A percentile compares a stretch with the other conserved stretches of the same genome.
Conservation (phyloP, 1,284 basidiomycete genomes). For the Cutaneotrichosporon dermatis region DNA sequence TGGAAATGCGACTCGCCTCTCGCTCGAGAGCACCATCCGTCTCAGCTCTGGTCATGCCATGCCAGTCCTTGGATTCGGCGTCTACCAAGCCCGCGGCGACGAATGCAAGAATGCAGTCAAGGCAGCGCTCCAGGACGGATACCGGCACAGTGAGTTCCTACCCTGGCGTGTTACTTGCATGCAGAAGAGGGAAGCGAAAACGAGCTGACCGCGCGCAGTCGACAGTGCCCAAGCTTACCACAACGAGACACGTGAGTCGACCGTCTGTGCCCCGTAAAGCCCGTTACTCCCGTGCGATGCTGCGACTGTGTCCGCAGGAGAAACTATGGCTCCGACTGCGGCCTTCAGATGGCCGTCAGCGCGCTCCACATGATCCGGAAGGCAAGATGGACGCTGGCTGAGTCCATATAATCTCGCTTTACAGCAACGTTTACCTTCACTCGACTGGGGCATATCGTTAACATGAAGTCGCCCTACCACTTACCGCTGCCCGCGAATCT, state of each 20-base stretch:
- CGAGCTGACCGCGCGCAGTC: conserved; percentile 22
- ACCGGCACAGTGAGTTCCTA: conserved; percentile 54
- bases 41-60: conserved; percentile 51
- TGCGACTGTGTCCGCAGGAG: background rate
- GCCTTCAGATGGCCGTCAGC: background rate
- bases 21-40: conserved; percentile 34
- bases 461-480: no score
- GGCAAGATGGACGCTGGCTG: background rate
- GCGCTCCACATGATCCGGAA: background rate
- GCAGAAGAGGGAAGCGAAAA: background rate
- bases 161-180: background rate
- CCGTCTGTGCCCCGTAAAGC: background rate
- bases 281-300: no score
- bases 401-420: background rate
- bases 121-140: conserved; percentile 68
- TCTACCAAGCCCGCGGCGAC: conserved; percentile 64
- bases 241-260: conserved; percentile 71
- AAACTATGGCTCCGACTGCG: background rate
- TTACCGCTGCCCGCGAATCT: no score
- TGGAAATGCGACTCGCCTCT: conserved; percentile 14
- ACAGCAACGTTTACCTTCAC: no score
- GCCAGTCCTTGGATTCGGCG: conserved; percentile 75
- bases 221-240: conserved; percentile 62
- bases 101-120: conserved; percentile 58
- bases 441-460: no score